Percentiles rank a stretch among this genome's conserved stretches.
phyloP scores from a whole-genome alignment of 352 stramenopile genomes.

The Phytophthora foliorum region DNA sequence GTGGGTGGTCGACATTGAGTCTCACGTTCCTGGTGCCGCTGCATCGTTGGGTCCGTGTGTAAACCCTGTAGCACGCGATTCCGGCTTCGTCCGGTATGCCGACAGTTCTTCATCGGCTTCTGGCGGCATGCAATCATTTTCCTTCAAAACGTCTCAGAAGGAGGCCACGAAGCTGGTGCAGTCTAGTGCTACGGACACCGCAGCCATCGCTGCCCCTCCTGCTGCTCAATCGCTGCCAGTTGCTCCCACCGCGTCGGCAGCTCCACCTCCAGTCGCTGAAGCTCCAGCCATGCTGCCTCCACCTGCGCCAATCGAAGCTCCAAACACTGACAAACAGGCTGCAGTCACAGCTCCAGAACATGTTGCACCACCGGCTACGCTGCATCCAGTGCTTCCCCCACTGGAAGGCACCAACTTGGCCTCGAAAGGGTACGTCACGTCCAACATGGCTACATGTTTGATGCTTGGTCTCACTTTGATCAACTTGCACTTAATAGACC shows the following conservation, averaged over 20 bases:
- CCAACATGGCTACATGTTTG: conserved; percentile 24
- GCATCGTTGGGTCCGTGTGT: conserved; percentile 53
- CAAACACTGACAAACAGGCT: conserved; percentile 40
- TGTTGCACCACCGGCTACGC: conserved; percentile 20
- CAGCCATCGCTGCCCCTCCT: background rate
- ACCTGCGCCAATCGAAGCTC: conserved; percentile 28
- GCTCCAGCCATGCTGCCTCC: conserved; percentile 14
- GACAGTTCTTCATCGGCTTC: conserved; percentile 41
- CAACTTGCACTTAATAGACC: conserved; percentile 8
- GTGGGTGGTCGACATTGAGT: conserved; percentile 67
- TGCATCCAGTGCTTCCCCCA: conserved; percentile 21
- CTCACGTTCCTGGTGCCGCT: conserved; percentile 42
- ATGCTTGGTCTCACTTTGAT: conserved; percentile 19
- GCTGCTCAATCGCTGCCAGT: conserved; percentile 19
- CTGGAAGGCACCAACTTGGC: conserved; percentile 30
- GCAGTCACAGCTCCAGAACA: conserved; percentile 43
- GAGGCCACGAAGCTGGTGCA: conserved; percentile 40
- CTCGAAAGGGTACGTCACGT: conserved; percentile 36
- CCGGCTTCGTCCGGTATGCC: conserved; percentile 64
- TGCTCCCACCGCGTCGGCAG: conserved; percentile 13
- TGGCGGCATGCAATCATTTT: conserved; percentile 68
- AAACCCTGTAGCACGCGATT: conserved; percentile 70
- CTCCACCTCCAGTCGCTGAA: conserved; percentile 6
- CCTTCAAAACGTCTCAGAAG: conserved; percentile 71
- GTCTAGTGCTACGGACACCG: background rate